phyloP scores from a whole-genome alignment of 2,329 filamentous ascomycete genomes.

The Sporothrix sp. region DNA sequence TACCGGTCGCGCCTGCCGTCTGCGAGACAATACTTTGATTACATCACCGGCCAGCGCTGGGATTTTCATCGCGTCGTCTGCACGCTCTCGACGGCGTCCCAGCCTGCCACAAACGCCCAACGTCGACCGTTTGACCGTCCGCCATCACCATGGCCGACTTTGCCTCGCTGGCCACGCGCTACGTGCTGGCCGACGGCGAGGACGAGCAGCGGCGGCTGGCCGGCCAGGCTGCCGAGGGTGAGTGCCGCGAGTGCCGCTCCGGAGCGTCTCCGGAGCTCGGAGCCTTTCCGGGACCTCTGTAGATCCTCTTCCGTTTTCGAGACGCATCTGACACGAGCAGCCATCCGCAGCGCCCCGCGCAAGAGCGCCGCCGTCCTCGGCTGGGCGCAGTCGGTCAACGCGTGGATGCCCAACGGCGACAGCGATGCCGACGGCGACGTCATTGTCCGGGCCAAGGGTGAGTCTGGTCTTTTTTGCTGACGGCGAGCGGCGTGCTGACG shows the following conservation, averaged over 20 bases:
- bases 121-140: neutral
- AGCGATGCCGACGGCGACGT: slow-evolving; percentile 31
- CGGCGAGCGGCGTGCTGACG: too few relatives aligned
- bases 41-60: neutral
- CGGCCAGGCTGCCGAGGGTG: slow-evolving; percentile 17
- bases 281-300: too few relatives aligned
- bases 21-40: neutral
- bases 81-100: too few relatives aligned
- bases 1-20: neutral
- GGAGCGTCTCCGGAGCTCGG: too few relatives aligned
- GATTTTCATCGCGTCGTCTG: slow-evolving; percentile 11
- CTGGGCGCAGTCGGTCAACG: slow-evolving; percentile 24
- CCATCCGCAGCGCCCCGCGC: slow-evolving; percentile 16
- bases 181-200: slow-evolving; percentile 21
- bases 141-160: slow-evolving; percentile 20
- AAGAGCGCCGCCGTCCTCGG: slow-evolving; percentile 18
- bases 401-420: slow-evolving; percentile 26
- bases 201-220: slow-evolving; percentile 16
- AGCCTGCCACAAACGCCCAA: too few relatives aligned
- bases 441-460: slow-evolving; percentile 44
- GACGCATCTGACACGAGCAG: slow-evolving; percentile 8
- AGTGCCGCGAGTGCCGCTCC: too few relatives aligned
- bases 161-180: slow-evolving; percentile 18
- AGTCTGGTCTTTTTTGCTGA: neutral
- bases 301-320: too few relatives aligned